Percentiles rank a stretch among this genome's conserved stretches.
Conservation (phyloP, 2,329 filamentous ascomycete genomes). For the Rutstroemia sp. region DNA sequence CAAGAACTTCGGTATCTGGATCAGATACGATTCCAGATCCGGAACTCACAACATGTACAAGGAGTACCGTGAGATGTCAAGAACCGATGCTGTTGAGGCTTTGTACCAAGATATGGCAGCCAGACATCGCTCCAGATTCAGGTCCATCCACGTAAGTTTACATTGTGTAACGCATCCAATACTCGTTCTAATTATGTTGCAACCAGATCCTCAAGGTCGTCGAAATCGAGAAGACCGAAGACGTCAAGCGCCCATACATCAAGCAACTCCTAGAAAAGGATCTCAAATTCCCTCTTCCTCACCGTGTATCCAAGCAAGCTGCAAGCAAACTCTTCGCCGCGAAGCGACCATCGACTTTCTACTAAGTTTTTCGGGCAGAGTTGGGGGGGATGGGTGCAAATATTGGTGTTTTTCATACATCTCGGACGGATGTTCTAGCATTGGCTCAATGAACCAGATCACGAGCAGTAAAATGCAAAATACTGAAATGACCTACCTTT, state of each 20-base stretch:
- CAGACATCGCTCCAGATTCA: constrained; percentile 95
- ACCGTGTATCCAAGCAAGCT: constrained; percentile 78
- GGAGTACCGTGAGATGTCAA: constrained; percentile 99
- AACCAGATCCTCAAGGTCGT: constrained; percentile 92
- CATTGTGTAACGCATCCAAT: not conserved
- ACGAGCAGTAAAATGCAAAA: constrained; percentile 26
- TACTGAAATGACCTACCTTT: constrained; percentile 7
- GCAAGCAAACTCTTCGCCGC: constrained; percentile 90
- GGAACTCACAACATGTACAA: constrained; percentile 99
- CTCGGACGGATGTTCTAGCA: constrained; percentile 30
- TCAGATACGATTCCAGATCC: constrained; percentile 99
- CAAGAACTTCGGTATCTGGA: constrained; percentile 99
- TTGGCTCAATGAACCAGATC: constrained; percentile 27
- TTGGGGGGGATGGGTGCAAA: constrained; percentile 23
- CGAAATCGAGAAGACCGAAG: constrained; percentile 89
- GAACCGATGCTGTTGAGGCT: constrained; percentile 89
- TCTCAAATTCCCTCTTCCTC: constrained; percentile 97
- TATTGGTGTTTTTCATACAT: constrained; percentile 27
- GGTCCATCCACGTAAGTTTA: constrained; percentile 88
- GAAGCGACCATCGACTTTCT: constrained; percentile 94
- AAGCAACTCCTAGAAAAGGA: constrained; percentile 94
- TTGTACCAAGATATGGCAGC: constrained; percentile 99
- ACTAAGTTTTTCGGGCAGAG: constrained; percentile 41
- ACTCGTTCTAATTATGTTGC: constrained; percentile 8
- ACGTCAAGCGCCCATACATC: constrained; percentile 98